Base-by-base conservation (phyloP, 495 filamentous ascomycete genomes). In the Hyaloscypha bicolor region DNA sequence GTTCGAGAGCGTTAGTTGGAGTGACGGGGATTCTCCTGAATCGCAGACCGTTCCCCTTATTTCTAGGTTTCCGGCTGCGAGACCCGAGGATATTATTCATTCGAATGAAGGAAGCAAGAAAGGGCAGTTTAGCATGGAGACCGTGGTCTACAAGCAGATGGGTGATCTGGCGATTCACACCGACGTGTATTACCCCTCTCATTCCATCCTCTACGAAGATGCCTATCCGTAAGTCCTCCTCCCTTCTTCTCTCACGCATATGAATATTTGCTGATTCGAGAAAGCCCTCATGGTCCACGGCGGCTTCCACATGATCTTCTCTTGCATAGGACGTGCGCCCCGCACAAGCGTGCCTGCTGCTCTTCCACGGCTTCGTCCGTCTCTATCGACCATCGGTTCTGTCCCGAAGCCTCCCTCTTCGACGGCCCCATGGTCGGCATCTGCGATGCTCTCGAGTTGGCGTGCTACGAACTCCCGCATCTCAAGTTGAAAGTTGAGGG, bases 271-370 rank as follows among this genome's bases (percentile, higher is more conserved):
- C 35, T 63, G 25, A 62, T 25, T 2, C 6, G 19, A 45, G 35
- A 37, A 19, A 84, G 86, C 85, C 9, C 70, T 89, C 1, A 82
- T 88, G 81, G 80, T 87, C 53, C 86, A 88, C 62, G 85, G 86
- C 1, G 85, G 85, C 12, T 77, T 84, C 35, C 82, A 87, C 61
- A 66, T 84, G 2, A 79, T 80, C 60, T 69, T 83, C 16, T 78
- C 80, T 0, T 73, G 84, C 0, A 79, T n/a, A 79, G 22, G 83
- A 80, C 45, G 73, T 87, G 8, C 73, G 78, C 0, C 77, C 76
- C 0, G 56, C 64, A 19, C 85, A 87, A 61, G 83, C 77, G 0
- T 22, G 63, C 9, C 37, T 75, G 0, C 73, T 86, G 0, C 72
- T 84, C 3, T 57, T 71, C 0, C 65, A 67, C 2, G 83, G 83